phyloP scores from a whole-genome alignment of 192 early-diverging fungal species.

The Backusella sp. region DNA sequence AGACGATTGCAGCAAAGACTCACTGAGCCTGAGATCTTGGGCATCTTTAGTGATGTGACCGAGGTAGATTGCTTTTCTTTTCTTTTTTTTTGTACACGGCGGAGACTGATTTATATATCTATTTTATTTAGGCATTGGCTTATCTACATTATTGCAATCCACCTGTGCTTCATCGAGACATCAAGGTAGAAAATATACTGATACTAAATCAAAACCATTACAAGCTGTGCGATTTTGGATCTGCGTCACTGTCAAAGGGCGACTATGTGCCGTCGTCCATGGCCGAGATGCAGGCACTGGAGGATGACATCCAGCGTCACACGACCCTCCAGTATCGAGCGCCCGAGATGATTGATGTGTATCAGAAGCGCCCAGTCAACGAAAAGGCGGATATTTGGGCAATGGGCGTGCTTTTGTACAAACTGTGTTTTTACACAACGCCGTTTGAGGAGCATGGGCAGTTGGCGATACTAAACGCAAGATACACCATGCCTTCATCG shows the following conservation, averaged over 20 bases:
- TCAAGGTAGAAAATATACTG: conserved; percentile 85
- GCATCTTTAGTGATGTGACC: conserved; percentile 84
- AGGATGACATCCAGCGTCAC: conserved; percentile 87
- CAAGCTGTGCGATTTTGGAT: conserved; percentile 98
- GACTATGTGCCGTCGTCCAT: conserved; percentile 56
- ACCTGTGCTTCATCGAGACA: conserved; percentile 84
- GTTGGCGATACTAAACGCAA: conserved; percentile 85
- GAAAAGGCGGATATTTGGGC: conserved; percentile 80
- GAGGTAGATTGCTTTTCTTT: conserved; percentile 35
- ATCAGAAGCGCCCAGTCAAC: conserved; percentile 74
- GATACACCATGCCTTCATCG: conserved; percentile 72
- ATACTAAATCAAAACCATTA: conserved; percentile 60
- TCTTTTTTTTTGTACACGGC: not conserved
- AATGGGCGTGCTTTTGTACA: conserved; percentile 92
- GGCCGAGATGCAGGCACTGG: conserved; percentile 70
- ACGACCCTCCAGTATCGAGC: conserved; percentile 96
- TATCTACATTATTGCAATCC: conserved; percentile 85
- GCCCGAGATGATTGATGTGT: conserved; percentile 94
- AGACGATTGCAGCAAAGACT: conserved; percentile 68
- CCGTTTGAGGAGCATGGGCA: conserved; percentile 92
- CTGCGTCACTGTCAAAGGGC: conserved; percentile 61
- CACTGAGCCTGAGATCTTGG: conserved; percentile 82
- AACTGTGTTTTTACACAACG: conserved; percentile 93
- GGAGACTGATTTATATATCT: not conserved
- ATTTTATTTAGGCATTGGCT: conserved; percentile 67